Conservation (phyloP, 139 green algal species). For the Chlamydomonas sp. region DNA sequence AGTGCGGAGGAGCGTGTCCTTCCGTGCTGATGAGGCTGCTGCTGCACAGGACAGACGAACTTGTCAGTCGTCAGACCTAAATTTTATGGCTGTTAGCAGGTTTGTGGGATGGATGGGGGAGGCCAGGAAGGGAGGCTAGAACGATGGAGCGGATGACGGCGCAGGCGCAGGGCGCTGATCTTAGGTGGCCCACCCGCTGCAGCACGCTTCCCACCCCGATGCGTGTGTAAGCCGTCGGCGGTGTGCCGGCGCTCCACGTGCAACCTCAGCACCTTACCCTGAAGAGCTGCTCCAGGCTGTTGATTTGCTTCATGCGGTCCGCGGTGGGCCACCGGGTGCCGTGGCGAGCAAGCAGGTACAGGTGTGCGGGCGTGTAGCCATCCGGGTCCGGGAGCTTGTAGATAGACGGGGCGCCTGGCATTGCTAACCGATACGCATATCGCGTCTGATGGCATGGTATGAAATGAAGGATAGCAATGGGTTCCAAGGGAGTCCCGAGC, state of each 20-base stretch:
- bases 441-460: constrained; percentile 34
- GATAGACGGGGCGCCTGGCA: constrained; percentile 36
- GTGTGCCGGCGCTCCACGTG: not conserved
- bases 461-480: too few species aligned
- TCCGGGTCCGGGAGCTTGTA: constrained; percentile 48
- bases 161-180: too few species aligned
- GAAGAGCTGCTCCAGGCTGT: constrained; percentile 38
- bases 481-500: too few species aligned
- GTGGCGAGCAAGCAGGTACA: constrained; percentile 54
- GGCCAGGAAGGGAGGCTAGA: too few species aligned
- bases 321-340: constrained; percentile 53
- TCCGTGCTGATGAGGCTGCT: not conserved
- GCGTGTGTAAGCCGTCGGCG: too few species aligned
- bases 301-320: constrained; percentile 46
- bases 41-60: not conserved
- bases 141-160: too few species aligned
- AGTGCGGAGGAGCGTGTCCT: not conserved
- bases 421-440: constrained; percentile 31
- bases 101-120: too few species aligned
- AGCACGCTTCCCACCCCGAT: too few species aligned
- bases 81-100: not conserved
- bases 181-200: too few species aligned
- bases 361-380: constrained; percentile 39
- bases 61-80: not conserved
- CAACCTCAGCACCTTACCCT: constrained; percentile 14